Base-by-base conservation (phyloP, 179 eudicot species). In the Pouteria campechiana region DNA sequence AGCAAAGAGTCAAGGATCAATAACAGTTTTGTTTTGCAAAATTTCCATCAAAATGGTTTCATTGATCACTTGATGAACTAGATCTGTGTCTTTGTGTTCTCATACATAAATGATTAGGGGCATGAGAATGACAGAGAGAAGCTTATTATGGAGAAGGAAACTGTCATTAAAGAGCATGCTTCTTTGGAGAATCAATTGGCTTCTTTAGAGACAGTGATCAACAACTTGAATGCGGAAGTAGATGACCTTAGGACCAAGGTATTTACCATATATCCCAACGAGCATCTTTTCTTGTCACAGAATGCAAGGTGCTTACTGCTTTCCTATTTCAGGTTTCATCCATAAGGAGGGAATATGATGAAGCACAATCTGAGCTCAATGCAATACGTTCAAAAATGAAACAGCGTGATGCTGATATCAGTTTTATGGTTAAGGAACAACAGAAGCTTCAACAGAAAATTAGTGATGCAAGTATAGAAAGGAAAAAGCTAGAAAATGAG, bases 401-500 rank as follows among this genome's bases (percentile, higher is more conserved):
- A 66, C 92, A 83, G 67, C 75, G 88, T 59, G 99, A 92, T 72
- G 49, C 79, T 11, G 80, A 87, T 65, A 92, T 90, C 54, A 67
- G 60, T 59, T 37, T 38, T 37, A 73, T 92, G 44, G 24, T 80
- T 29, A 79, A 66, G 66, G 77, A 79, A 63, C 96, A 92, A 58
- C 72, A 83, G 57, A 68, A 61, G 19, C 70, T 92, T 46, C 81
- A 83, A 46, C 69, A 46, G 34, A 92, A 60, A 54, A 55, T 86
- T 41, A 78, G 50, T 61, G 99, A 92, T 36, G 55, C 61, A 31
- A 77, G 60, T 39, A 69, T 92, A 35, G 96, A 92, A 58, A 79
- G 68, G 65, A 89, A 84, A 60, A 87, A 68, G 65, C 33, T 92
- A 83, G 99, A 92, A 56, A 92, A 92, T 64, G 99, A 92, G 83